Conservation (phyloP, 768 basidiomycete genomes). For the Lactarius vividus region DNA sequence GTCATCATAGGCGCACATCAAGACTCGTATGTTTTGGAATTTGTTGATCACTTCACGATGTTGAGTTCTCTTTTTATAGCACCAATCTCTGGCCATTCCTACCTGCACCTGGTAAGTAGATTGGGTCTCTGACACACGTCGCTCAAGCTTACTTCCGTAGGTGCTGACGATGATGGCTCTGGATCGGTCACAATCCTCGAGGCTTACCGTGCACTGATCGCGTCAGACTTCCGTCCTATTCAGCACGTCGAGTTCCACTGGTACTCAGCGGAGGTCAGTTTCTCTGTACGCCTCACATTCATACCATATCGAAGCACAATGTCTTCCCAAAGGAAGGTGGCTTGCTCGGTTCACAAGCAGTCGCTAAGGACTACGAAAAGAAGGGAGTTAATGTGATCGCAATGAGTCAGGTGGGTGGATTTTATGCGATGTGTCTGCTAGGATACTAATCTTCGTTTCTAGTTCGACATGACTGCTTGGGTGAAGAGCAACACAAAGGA, state of each 20-base stretch:
- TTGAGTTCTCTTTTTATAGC: conserved; percentile 36
- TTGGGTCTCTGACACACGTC: conserved; percentile 16
- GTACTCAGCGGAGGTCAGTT: conserved; percentile 73
- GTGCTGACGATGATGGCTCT: conserved; percentile 62
- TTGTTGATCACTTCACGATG: conserved; percentile 8
- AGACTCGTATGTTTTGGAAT: conserved; percentile 54
- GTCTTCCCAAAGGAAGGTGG: conserved; percentile 61
- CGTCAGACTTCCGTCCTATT: conserved; percentile 63
- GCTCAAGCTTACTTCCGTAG: conserved; percentile 36
- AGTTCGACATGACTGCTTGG: conserved; percentile 96
- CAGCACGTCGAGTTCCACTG: conserved; percentile 77
- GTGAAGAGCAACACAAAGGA: conserved; percentile 66
- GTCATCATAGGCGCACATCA: conserved; percentile 80
- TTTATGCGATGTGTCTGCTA: conserved; percentile 3
- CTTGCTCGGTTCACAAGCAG: conserved; percentile 85
- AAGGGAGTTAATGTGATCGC: conserved; percentile 66
- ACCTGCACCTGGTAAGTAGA: conserved; percentile 61
- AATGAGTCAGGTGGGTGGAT: conserved; percentile 68
- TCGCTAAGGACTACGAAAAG: conserved; percentile 71
- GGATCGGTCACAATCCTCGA: conserved; percentile 80
- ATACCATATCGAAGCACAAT: neutral
- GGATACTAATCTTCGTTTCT: conserved; percentile 19
- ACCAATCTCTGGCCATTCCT: conserved; percentile 78
- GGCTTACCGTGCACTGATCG: conserved; percentile 67
- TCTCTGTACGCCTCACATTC: conserved; percentile 5